Evolutionary conservation across 352 stramenopile species (phyloP).

Genomic region (Peronospora belbahrii): DNA sequence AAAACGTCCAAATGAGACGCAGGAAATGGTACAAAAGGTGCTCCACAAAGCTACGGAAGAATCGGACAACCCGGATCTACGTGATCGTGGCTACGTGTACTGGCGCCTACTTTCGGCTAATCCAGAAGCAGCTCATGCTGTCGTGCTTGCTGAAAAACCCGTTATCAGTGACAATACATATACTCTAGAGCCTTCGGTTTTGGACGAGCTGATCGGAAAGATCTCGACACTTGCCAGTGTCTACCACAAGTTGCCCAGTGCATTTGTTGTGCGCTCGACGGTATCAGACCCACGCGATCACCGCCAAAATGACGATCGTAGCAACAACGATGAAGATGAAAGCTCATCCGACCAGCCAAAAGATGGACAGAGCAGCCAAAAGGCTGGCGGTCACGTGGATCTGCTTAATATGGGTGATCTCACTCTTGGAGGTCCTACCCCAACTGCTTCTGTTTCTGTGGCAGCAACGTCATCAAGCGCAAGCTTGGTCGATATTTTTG

Average conservation of each 20-base stretch:
- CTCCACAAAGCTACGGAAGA: slow-evolving; percentile 97
- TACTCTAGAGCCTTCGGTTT: slow-evolving; percentile 88
- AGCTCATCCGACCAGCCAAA: slow-evolving; percentile 48
- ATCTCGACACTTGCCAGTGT: slow-evolving; percentile 97
- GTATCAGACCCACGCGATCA: slow-evolving; percentile 67
- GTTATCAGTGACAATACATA: slow-evolving; percentile 99
- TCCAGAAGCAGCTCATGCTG: slow-evolving; percentile 95
- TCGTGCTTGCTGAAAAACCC: slow-evolving; percentile 97
- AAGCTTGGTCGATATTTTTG: slow-evolving; percentile 83
- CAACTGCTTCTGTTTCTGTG: slow-evolving; percentile 26
- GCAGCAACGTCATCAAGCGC: slow-evolving; percentile 24
- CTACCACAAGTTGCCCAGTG: slow-evolving; percentile 94
- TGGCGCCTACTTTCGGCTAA: slow-evolving; percentile 98
- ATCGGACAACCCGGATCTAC: slow-evolving; percentile 97
- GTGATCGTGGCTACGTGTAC: slow-evolving; percentile 99
- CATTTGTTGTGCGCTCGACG: slow-evolving; percentile 80
- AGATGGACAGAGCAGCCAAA: slow-evolving; percentile 27
- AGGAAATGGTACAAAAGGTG: slow-evolving; percentile 97
- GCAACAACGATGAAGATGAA: slow-evolving; percentile 68
- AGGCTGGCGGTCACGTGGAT: slow-evolving; percentile 38
- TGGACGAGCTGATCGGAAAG: slow-evolving; percentile 95
- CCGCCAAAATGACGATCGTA: slow-evolving; percentile 57
- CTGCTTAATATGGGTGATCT: slow-evolving; percentile 83
- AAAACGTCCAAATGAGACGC: slow-evolving; percentile 90
- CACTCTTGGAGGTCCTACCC: slow-evolving; percentile 52